Percentiles rank a stretch among this genome's conserved stretches.
Conservation (phyloP, 352 stramenopile species). For the Thraustochytrium sp. region DNA sequence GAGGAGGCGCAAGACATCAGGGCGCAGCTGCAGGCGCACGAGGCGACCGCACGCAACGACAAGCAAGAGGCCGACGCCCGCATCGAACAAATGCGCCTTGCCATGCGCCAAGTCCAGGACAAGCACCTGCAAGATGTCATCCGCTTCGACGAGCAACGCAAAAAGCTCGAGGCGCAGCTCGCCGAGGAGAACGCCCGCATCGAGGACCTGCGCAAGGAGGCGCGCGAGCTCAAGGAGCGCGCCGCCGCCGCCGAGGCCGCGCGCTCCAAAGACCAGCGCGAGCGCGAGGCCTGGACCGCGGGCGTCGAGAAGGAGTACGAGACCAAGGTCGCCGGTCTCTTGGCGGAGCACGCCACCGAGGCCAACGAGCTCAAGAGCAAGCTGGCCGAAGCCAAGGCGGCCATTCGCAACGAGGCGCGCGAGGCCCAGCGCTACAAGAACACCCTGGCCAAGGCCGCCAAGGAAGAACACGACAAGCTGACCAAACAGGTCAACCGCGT, state of each 20-base stretch:
- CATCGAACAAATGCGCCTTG: background rate
- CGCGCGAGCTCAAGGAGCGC: background rate
- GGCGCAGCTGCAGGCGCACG: background rate
- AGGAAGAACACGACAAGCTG: conserved; percentile 30
- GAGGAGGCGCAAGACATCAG: background rate
- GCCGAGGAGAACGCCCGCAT: background rate
- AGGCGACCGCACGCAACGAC: background rate
- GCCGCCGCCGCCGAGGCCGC: background rate
- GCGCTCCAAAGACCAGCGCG: background rate
- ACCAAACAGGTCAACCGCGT: background rate
- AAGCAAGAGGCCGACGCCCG: background rate
- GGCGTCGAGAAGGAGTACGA: conserved; percentile 3
- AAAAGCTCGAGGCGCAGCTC: conserved; percentile 2
- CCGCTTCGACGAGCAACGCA: conserved; percentile 8
- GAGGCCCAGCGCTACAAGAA: conserved; percentile 29
- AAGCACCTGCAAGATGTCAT: conserved; percentile 32
- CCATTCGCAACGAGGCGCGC: conserved; percentile 9
- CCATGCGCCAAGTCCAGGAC: conserved; percentile 34
- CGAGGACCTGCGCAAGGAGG: background rate
- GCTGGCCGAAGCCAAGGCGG: conserved; percentile 6
- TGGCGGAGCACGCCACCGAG: background rate
- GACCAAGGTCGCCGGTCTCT: background rate
- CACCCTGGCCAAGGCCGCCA: background rate
- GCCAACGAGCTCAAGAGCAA: conserved; percentile 9
- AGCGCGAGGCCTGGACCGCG: conserved; percentile 10